Evolutionary conservation across 169 alveolate species (phyloP).

Genomic region (Plasmodium gaboni): DNA sequence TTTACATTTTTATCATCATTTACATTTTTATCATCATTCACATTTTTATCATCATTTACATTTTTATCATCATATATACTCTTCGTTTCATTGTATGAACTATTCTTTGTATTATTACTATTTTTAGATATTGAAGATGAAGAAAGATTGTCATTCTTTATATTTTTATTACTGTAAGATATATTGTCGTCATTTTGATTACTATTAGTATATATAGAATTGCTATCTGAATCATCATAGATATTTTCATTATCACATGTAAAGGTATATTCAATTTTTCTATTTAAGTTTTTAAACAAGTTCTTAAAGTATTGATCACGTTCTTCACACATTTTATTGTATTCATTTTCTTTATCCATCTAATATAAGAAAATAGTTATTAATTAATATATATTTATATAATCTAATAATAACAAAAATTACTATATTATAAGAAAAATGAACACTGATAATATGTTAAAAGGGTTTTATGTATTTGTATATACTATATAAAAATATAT

Average conservation of each 20-base stretch:
- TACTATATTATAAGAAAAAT: too few species aligned
- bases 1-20: not conserved
- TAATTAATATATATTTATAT: too few species aligned
- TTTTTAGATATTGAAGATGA: conserved; percentile 11
- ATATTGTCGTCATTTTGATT: conserved; percentile 6
- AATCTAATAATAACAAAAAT: too few species aligned
- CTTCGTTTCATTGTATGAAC: not conserved
- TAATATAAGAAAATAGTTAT: not conserved
- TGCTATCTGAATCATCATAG: not conserved
- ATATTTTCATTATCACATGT: not conserved
- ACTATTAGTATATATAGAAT: conserved; percentile 6
- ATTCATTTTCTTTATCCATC: conserved; percentile 67
- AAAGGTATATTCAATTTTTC: conserved; percentile 24
- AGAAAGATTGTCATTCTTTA: not conserved
- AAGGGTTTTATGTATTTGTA: too few species aligned
- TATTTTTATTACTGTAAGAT: not conserved
- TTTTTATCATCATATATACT: not conserved
- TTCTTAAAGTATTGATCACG: conserved; percentile 44
- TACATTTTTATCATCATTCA: not conserved
- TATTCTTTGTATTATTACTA: not conserved
- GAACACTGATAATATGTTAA: too few species aligned
- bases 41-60: not conserved
- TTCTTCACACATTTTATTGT: conserved; percentile 34
- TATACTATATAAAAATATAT: too few species aligned
- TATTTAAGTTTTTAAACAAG: conserved; percentile 41